Conservation (phyloP, 2,329 filamentous ascomycete genomes). For the Colletotrichum chlorophyti region DNA sequence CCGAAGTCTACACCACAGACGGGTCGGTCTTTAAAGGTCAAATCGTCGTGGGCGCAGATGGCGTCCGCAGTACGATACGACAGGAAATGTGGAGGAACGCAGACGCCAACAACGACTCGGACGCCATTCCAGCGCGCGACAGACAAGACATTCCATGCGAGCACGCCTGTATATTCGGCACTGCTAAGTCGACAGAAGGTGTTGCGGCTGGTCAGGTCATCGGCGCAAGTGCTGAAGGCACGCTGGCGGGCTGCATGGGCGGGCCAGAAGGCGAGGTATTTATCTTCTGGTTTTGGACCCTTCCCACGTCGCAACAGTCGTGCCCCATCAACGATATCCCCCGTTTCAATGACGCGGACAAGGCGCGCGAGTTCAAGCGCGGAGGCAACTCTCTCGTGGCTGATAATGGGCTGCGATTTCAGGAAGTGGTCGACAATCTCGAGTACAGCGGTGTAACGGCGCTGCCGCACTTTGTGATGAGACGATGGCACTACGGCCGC, state of each 20-base stretch:
- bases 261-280: constrained; percentile 3
- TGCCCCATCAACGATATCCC: constrained; percentile 20
- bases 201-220: constrained; percentile 6
- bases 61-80: constrained; percentile 46
- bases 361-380: constrained; percentile 9
- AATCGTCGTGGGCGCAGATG: constrained; percentile 47
- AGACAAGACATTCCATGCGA: constrained; percentile 10
- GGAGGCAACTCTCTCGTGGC: neutral
- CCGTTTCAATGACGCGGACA: constrained; percentile 13
- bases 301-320: constrained; percentile 3
- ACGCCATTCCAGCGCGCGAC: constrained; percentile 15
- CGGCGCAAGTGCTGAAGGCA: constrained; percentile 6
- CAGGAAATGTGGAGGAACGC: constrained; percentile 35
- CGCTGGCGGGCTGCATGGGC: constrained; percentile 15
- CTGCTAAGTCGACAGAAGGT: constrained; percentile 10
- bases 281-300: constrained; percentile 24
- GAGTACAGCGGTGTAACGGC: constrained; percentile 21
- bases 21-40: constrained; percentile 39
- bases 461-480: constrained; percentile 24
- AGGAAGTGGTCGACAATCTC: neutral
- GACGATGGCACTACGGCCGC: constrained; percentile 38
- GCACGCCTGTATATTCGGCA: constrained; percentile 25
- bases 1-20: constrained; percentile 38
- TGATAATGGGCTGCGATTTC: constrained; percentile 6
- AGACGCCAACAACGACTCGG: constrained; percentile 11